Conservation (phyloP, 768 basidiomycete genomes). For the Amanita brunnescens region DNA sequence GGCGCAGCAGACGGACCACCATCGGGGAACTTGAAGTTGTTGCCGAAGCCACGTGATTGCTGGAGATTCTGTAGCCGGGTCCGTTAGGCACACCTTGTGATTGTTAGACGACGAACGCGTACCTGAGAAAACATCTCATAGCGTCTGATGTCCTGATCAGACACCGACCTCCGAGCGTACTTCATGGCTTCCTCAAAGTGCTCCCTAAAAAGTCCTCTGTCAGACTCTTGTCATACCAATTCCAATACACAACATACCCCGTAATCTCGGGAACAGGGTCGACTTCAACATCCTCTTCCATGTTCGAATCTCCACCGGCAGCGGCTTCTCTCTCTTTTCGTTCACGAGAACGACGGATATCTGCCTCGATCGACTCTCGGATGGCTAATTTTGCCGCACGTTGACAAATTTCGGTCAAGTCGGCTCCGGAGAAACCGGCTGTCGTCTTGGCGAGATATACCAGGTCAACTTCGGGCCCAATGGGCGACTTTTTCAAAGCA, state of each 20-base stretch:
- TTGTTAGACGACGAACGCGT: conserved; percentile 15
- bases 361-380: conserved; percentile 87
- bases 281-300: conserved; percentile 64
- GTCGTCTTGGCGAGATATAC: conserved; percentile 83
- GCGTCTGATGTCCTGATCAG: conserved; percentile 91
- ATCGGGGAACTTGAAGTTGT: conserved; percentile 98
- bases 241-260: conserved; percentile 30
- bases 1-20: conserved; percentile 27
- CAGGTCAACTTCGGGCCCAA: conserved; percentile 77
- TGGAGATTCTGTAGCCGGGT: conserved; percentile 59
- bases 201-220: conserved; percentile 34
- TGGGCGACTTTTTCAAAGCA: conserved; percentile 84
- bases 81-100: background rate
- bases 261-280: conserved; percentile 91
- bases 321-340: conserved; percentile 76
- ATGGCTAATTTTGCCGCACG: conserved; percentile 96
- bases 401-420: conserved; percentile 99
- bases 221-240: conserved; percentile 4
- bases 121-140: conserved; percentile 98
- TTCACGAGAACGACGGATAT: conserved; percentile 74
- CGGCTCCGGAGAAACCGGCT: conserved; percentile 98
- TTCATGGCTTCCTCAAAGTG: conserved; percentile 99
- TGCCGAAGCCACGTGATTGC: conserved; percentile 88
- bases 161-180: conserved; percentile 93
- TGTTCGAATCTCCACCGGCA: conserved; percentile 54